Evolutionary conservation across 1,284 basidiomycete species (phyloP).

Genomic region (Caloboletus inedulis): DNA sequence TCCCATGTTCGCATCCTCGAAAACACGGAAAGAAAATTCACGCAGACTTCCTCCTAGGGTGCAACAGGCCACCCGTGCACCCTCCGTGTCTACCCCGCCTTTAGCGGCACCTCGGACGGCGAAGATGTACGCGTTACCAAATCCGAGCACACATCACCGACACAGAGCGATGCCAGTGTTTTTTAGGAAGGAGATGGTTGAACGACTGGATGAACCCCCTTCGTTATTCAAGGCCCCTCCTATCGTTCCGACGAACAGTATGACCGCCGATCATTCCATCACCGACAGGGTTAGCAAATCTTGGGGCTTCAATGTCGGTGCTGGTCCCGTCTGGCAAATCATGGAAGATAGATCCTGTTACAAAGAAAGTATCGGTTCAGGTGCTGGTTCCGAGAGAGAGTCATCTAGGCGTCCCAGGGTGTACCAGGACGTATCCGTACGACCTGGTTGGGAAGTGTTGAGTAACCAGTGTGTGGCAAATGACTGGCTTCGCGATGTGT

Average conservation of each 20-base stretch:
- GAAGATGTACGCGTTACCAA: conserved; percentile 54
- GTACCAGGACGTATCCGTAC: conserved; percentile 43
- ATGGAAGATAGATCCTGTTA: conserved; percentile 73
- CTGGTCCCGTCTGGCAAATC: conserved; percentile 71
- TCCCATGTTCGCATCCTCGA: conserved; percentile 2
- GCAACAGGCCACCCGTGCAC: conserved; percentile 18
- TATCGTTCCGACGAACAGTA: conserved; percentile 35
- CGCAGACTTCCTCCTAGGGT: conserved; percentile 25
- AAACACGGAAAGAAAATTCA: conserved; percentile 19
- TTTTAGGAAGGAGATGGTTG: conserved; percentile 46
- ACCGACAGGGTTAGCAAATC: conserved; percentile 49
- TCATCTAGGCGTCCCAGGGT: conserved; percentile 55
- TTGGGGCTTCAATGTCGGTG: conserved; percentile 67
- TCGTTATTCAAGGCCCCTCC: conserved; percentile 30
- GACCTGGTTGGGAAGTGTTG: conserved; percentile 45
- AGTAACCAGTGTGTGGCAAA: conserved; percentile 44
- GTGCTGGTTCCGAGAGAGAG: conserved; percentile 40
- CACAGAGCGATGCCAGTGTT: conserved; percentile 63
- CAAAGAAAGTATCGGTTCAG: conserved; percentile 51
- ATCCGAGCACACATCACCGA: conserved; percentile 61
- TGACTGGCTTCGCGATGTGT: conserved; percentile 2
- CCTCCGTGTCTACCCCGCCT: conserved; percentile 20
- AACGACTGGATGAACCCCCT: conserved; percentile 52
- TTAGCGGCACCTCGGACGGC: conserved; percentile 36
- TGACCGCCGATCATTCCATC: conserved; percentile 31